phyloP scores from a whole-genome alignment of 2,329 filamentous ascomycete genomes.

The Microdochium bolleyi region DNA sequence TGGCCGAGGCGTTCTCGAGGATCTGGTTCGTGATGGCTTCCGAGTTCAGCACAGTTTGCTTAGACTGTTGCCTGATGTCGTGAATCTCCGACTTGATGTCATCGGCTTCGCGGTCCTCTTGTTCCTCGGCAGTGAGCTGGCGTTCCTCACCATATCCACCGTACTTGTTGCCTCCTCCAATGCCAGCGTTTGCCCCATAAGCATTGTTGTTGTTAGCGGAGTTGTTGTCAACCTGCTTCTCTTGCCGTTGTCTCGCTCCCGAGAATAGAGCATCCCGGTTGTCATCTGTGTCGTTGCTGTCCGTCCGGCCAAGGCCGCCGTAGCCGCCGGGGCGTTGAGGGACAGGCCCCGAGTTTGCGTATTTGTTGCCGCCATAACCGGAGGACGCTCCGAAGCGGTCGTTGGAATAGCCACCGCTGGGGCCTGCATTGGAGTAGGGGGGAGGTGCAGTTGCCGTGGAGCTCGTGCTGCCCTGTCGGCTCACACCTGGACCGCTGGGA shows the following conservation, averaged over 20 bases:
- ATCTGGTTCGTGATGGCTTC: slow-evolving; percentile 59
- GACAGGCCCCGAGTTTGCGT: slow-evolving; percentile 30
- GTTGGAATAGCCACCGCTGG: slow-evolving; percentile 39
- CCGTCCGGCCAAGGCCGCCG: slow-evolving; percentile 45
- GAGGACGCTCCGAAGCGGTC: slow-evolving; percentile 42
- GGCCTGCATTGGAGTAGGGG: slow-evolving; percentile 21
- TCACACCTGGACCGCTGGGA: slow-evolving; percentile 23
- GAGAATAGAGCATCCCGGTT: slow-evolving; percentile 57
- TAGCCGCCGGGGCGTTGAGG: slow-evolving; percentile 49
- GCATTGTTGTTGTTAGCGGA: slow-evolving; percentile 7
- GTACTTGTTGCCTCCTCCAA: slow-evolving; percentile 19
- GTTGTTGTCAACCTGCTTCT: slow-evolving; percentile 7
- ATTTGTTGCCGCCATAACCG: slow-evolving; percentile 46
- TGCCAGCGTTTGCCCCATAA: slow-evolving; percentile 8
- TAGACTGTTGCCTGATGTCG: slow-evolving; percentile 69
- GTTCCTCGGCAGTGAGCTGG: slow-evolving; percentile 73
- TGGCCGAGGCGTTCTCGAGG: slow-evolving; percentile 63
- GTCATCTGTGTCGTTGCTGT: slow-evolving; percentile 36
- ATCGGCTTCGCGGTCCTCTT: slow-evolving; percentile 65
- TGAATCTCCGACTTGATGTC: slow-evolving; percentile 67
- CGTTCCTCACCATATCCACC: slow-evolving; percentile 60
- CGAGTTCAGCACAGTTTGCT: slow-evolving; percentile 56
- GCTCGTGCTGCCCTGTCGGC: slow-evolving; percentile 12
- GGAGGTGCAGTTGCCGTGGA: slow-evolving; percentile 23
- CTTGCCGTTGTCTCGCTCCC: slow-evolving; percentile 16